phyloP scores from a whole-genome alignment of 352 stramenopile species.

The Globisporangium viniferum region DNA sequence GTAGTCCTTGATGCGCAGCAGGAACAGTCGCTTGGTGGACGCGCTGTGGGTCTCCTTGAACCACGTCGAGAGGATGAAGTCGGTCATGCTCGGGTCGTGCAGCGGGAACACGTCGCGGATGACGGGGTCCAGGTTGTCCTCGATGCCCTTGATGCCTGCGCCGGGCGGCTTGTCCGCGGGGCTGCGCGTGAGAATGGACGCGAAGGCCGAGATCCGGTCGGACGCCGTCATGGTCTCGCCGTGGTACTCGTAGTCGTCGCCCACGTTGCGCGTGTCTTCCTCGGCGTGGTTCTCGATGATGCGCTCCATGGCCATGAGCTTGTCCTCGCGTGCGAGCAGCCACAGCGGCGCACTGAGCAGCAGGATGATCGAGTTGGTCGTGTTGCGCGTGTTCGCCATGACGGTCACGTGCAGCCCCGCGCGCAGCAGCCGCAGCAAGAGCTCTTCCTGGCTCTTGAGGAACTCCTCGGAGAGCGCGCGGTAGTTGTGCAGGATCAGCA shows the following conservation, averaged over 20 bases:
- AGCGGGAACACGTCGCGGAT: conserved; percentile 57
- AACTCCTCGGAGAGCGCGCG: conserved; percentile 19
- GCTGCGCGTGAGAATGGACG: conserved; percentile 47
- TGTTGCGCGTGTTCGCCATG: conserved; percentile 53
- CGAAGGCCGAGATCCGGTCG: conserved; percentile 48
- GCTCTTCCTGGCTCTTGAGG: conserved; percentile 31
- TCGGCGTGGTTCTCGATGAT: conserved; percentile 57
- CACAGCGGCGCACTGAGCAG: conserved; percentile 55
- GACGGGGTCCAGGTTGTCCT: conserved; percentile 46
- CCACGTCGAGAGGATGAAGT: conserved; percentile 62
- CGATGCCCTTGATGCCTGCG: conserved; percentile 42
- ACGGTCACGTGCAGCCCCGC: conserved; percentile 52
- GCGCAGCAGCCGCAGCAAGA: conserved; percentile 38
- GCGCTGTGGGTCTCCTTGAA: conserved; percentile 42
- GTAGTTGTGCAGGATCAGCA: conserved; percentile 45
- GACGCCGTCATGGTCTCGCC: conserved; percentile 52
- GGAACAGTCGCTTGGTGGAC: conserved; percentile 40
- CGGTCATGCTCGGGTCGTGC: conserved; percentile 57
- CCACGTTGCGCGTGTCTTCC: conserved; percentile 41
- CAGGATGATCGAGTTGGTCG: conserved; percentile 35
- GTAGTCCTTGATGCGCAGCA: conserved; percentile 61
- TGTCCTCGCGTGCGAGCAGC: conserved; percentile 57
- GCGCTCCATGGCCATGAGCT: conserved; percentile 61
- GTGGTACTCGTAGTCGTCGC: conserved; percentile 55
- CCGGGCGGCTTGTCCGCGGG: conserved; percentile 44